Base-by-base conservation (phyloP, 495 filamentous ascomycete genomes). In the Podospora bellae-mahoneyi region DNA sequence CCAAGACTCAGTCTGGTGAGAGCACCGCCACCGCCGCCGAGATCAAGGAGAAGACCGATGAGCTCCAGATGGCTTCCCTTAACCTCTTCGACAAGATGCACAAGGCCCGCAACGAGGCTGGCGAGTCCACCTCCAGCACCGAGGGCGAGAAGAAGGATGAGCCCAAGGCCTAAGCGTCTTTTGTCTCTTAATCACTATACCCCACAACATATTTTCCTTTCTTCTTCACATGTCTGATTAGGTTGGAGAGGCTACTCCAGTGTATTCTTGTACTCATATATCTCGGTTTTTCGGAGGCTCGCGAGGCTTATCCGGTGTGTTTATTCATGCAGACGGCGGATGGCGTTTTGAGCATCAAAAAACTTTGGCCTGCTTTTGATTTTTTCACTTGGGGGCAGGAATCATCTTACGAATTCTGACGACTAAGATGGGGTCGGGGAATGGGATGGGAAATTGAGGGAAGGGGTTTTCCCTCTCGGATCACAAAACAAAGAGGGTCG, bases 81-180 rank as follows among this genome's bases (percentile, higher is more conserved):
- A 96, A 90, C 79, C 88, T 98, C 72, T 99, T 99, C 81, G 95
- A 98, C 85, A 97, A 99, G 90, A 97, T 99, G 92, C 95, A 99
- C 89, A 96, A 96, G 86, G 93, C 96, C 62, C 88, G 92, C 71
- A 74, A 80, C 71, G 92, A 94, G 85, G 74, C 79, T 6, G 72
- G 79, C 66, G 85, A 91, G 79, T 30, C 66, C 32, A 64, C 76
- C 75, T 64, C 67, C 60, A 79, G 86, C 79, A 81, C 87, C 67
- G 90, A 94, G 81, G 89, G 90, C 69, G 93, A 97, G 88, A 96
- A 93, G 84, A 95, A 96, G 86, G 81, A 83, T 60, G 80, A 83
- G 76, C 74, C 78, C 82, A 86, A 86, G 80, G 65, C 69, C 30
- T 74, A 71, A 72, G 62, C 57, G n/a, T 53, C 62, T 28, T 56